Evolutionary conservation across 495 filamentous ascomycete genomes (phyloP).

Genomic region (Podospora appendiculata): DNA sequence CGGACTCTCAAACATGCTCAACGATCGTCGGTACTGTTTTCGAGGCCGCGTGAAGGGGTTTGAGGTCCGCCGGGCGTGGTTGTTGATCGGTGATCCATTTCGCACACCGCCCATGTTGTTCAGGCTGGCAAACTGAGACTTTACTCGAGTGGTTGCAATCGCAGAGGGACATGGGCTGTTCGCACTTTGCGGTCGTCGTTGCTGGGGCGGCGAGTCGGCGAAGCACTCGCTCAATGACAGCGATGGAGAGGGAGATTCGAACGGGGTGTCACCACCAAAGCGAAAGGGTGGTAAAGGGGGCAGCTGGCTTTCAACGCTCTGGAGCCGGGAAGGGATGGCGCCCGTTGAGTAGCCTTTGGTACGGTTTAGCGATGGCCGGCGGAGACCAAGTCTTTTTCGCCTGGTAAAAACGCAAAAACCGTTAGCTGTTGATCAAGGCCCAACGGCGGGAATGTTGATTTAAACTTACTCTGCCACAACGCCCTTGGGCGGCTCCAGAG

Average conservation of each 20-base stretch:
- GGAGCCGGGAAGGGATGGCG: conserved; percentile 34
- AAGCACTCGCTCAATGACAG: conserved; percentile 75
- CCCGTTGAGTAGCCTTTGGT: conserved; percentile 51
- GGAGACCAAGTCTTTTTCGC: conserved; percentile 50
- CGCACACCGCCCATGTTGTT: conserved; percentile 38
- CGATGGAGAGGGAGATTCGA: conserved; percentile 35
- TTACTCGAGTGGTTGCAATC: conserved; percentile 49
- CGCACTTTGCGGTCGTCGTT: conserved; percentile 49
- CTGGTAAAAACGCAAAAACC: conserved; percentile 24
- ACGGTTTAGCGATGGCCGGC: conserved; percentile 53
- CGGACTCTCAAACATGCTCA: conserved; percentile 95
- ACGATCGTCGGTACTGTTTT: conserved; percentile 80
- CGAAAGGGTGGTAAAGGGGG: conserved; percentile 72
- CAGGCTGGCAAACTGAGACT: conserved; percentile 47
- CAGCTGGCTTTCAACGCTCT: conserved; percentile 49
- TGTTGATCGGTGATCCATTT: conserved; percentile 64
- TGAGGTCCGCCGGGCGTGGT: conserved; percentile 61
- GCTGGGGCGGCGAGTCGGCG: conserved; percentile 66
- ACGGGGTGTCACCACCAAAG: conserved; percentile 55
- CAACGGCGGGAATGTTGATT: conserved; percentile 8
- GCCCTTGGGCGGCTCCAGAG: conserved; percentile 44
- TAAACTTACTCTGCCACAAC: conserved; percentile 41
- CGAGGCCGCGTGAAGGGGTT: conserved; percentile 69
- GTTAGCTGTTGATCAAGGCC: conserved; percentile 6
- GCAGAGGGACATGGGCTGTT: conserved; percentile 42